phyloP scores from a whole-genome alignment of 495 filamentous ascomycete species.

The Hypomontagnella monticulosa region DNA sequence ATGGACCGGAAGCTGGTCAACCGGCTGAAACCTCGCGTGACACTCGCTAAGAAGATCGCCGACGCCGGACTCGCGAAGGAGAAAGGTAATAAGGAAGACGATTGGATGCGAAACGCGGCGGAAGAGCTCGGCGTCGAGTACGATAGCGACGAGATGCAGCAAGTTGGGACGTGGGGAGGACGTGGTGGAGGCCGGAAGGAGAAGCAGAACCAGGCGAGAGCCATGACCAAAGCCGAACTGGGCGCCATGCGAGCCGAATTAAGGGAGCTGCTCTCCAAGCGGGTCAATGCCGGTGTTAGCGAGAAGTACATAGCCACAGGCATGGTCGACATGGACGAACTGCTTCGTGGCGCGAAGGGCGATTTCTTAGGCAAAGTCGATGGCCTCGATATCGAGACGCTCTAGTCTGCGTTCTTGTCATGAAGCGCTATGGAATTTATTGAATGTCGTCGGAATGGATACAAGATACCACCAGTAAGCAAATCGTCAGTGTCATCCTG shows the following conservation, averaged over 20 bases:
- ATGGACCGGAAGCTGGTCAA: conserved; percentile 82
- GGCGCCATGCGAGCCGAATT: conserved; percentile 69
- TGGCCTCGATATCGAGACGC: conserved; percentile 51
- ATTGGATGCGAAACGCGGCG: conserved; percentile 83
- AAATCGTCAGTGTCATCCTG: too few relatives aligned
- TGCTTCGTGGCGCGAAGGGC: conserved; percentile 69
- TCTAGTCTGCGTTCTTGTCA: conserved; percentile 14
- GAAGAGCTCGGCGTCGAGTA: conserved; percentile 95
- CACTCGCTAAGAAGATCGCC: conserved; percentile 82
- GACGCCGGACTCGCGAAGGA: conserved; percentile 86
- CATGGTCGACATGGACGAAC: conserved; percentile 80
- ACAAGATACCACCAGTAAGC: background rate
- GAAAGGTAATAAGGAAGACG: conserved; percentile 81
- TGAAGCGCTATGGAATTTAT: background rate
- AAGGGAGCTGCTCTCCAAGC: conserved; percentile 71
- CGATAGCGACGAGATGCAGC: conserved; percentile 84
- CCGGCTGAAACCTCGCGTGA: conserved; percentile 76
- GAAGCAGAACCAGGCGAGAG: conserved; percentile 75
- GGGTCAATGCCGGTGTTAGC: conserved; percentile 91
- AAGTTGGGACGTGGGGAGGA: conserved; percentile 66
- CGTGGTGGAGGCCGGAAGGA: conserved; percentile 75
- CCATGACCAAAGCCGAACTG: conserved; percentile 75
- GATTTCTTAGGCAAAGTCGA: conserved; percentile 55
- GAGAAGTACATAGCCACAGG: conserved; percentile 87
- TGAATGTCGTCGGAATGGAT: too few relatives aligned